These are phyloP conservation scores for Cadophora luteo-olivacea DNA, from an alignment of 2,329 filamentous ascomycete species.

Conservation along the genomic window DNA sequence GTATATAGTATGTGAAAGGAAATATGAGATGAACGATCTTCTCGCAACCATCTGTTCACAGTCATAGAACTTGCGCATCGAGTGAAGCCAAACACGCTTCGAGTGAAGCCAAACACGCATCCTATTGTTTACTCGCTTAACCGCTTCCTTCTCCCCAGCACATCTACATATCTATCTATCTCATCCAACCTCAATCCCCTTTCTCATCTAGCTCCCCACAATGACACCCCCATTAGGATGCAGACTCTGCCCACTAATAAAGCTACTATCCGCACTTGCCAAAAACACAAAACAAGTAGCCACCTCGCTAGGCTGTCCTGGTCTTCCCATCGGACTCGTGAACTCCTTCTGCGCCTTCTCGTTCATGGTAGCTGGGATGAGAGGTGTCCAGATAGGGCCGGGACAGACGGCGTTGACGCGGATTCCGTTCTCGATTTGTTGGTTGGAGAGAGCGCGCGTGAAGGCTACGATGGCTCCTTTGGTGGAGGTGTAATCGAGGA, in stretches of 20 bases:
- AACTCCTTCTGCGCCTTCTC: constrained; percentile 75
- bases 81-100: too few species aligned
- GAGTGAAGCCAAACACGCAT: neutral
- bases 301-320: constrained; percentile 81
- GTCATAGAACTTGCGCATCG: too few species aligned
- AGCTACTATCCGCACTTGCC: constrained; percentile 75
- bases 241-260: constrained; percentile 75
- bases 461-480: constrained; percentile 83
- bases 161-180: neutral
- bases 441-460: constrained; percentile 51
- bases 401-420: constrained; percentile 79
- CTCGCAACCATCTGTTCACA: too few species aligned
- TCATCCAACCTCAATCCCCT: neutral
- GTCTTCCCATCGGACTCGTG: constrained; percentile 75
- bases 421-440: constrained; percentile 52
- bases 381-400: constrained; percentile 79
- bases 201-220: constrained; percentile 48
- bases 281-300: constrained; percentile 84
- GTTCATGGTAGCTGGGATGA: constrained; percentile 77
- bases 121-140: constrained; percentile 11
- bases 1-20: neutral
- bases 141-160: neutral
- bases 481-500: constrained; percentile 78
- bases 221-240: constrained; percentile 67
- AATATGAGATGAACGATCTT: neutral